These are phyloP conservation scores for Brasilioporus rufonigricans DNA, from an alignment of 768 basidiomycete species.

Conservation along the genomic window DNA sequence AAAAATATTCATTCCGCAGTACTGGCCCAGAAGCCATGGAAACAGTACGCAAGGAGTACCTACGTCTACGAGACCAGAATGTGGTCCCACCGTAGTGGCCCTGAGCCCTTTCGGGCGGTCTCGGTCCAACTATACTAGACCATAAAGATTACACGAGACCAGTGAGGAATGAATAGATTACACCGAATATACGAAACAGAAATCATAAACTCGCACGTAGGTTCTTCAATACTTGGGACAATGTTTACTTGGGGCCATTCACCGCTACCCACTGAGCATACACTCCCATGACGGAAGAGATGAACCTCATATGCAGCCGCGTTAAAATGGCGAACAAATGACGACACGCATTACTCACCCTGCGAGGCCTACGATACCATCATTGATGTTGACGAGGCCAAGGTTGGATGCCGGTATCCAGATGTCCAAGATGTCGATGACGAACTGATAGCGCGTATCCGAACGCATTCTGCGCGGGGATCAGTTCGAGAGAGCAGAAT, in stretches of 20 bases:
- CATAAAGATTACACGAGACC: not conserved
- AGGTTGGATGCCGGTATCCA: constrained; percentile 88
- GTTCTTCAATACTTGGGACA: not conserved
- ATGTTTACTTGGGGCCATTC: constrained; percentile 38
- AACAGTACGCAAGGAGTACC: constrained; percentile 65
- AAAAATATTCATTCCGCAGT: constrained; percentile 35
- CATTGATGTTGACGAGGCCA: constrained; percentile 73
- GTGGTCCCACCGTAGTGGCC: not conserved
- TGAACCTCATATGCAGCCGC: constrained; percentile 42
- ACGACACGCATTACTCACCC: constrained; percentile 54
- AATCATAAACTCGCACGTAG: not conserved
- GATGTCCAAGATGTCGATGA: constrained; percentile 81
- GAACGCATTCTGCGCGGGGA: constrained; percentile 50
- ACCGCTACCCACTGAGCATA: constrained; percentile 65
- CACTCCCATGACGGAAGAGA: constrained; percentile 69
- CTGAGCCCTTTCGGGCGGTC: not conserved
- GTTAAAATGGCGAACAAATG: constrained; percentile 2
- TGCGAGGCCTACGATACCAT: constrained; percentile 80
- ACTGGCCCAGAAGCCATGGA: constrained; percentile 77
- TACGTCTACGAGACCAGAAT: constrained; percentile 54
- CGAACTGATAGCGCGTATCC: constrained; percentile 72
- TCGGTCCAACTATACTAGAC: not conserved
- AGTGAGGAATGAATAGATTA: constrained; percentile 7
- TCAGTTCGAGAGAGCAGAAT: constrained; percentile 1
- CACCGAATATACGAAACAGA: constrained; percentile 2